These are phyloP conservation scores for Elaeis guineensis DNA, from an alignment of 176 grass and related monocot species.

Conservation along the genomic window DNA sequence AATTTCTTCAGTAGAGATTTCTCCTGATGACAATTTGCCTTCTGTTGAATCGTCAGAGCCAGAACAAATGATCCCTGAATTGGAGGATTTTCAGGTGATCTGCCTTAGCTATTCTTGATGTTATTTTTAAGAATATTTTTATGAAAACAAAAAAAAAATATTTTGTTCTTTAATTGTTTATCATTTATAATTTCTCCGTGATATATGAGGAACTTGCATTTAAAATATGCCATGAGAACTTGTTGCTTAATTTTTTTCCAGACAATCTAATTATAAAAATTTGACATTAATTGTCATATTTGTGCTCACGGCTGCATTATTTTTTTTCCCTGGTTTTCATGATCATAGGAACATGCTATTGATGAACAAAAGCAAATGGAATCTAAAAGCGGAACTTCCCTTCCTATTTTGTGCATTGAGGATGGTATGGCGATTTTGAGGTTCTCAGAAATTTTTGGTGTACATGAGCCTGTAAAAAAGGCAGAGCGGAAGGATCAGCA, in stretches of 20 bases:
- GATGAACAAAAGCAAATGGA: conserved; percentile 40
- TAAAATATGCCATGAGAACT: too few relatives aligned
- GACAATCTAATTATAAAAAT: too few relatives aligned
- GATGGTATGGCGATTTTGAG: conserved; percentile 68
- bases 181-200: too few relatives aligned
- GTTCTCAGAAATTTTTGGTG: conserved; percentile 96
- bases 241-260: too few relatives aligned
- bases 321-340: conserved; percentile 7
- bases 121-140: too few relatives aligned
- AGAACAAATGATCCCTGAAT: conserved; percentile 35
- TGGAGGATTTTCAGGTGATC: conserved; percentile 41
- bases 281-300: background rate
- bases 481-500: conserved; percentile 40
- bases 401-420: conserved; percentile 85
- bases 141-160: too few relatives aligned
- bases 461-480: conserved; percentile 58
- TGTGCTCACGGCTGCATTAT: background rate
- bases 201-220: too few relatives aligned
- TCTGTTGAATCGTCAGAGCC: conserved; percentile 15
- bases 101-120: background rate
- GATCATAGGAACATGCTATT: conserved; percentile 42
- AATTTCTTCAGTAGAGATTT: conserved; percentile 7
- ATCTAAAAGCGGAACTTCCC: conserved; percentile 35
- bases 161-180: too few relatives aligned
- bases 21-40: conserved; percentile 25